Evolutionary conservation across 495 filamentous ascomycete genomes (phyloP).

Genomic region (Letharia columbiana): DNA sequence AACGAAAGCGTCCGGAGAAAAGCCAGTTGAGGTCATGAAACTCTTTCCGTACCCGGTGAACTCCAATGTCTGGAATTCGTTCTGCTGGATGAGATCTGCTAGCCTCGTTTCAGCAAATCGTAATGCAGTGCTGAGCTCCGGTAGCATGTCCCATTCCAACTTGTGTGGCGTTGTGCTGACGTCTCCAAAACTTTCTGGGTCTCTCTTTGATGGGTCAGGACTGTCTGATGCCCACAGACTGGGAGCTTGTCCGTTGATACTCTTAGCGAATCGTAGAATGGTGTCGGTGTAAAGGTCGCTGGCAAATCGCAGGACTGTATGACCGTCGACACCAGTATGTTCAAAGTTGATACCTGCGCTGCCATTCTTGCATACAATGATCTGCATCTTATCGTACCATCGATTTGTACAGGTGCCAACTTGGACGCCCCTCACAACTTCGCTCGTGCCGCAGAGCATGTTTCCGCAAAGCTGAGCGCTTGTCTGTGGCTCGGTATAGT

Average conservation of each 20-base stretch:
- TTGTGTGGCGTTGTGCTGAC: constrained; percentile 92
- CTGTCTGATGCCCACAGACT: constrained; percentile 83
- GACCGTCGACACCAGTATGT: constrained; percentile 95
- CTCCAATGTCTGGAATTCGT: constrained; percentile 89
- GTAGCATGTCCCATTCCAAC: constrained; percentile 95
- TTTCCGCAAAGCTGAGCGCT: constrained; percentile 83
- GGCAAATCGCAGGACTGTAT: constrained; percentile 92
- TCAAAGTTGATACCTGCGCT: constrained; percentile 98
- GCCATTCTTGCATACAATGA: constrained; percentile 98
- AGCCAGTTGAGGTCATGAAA: constrained; percentile 93
- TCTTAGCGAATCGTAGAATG: constrained; percentile 88
- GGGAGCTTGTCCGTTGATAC: constrained; percentile 92
- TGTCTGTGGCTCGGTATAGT: constrained; percentile 76
- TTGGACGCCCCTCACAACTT: constrained; percentile 87
- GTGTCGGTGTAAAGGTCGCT: constrained; percentile 97
- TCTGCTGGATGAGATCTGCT: constrained; percentile 91
- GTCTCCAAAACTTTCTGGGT: constrained; percentile 88
- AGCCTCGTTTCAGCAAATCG: constrained; percentile 93
- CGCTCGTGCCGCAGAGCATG: constrained; percentile 94
- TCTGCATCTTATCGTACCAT: constrained; percentile 99
- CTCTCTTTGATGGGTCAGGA: constrained; percentile 88
- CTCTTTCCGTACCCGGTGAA: constrained; percentile 89
- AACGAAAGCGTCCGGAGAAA: constrained; percentile 94
- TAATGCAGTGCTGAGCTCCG: constrained; percentile 82
- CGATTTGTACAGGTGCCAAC: constrained; percentile 96